Evolutionary conservation across 495 filamentous ascomycete genomes (phyloP).

Genomic region (Cudoniella acicularis): DNA sequence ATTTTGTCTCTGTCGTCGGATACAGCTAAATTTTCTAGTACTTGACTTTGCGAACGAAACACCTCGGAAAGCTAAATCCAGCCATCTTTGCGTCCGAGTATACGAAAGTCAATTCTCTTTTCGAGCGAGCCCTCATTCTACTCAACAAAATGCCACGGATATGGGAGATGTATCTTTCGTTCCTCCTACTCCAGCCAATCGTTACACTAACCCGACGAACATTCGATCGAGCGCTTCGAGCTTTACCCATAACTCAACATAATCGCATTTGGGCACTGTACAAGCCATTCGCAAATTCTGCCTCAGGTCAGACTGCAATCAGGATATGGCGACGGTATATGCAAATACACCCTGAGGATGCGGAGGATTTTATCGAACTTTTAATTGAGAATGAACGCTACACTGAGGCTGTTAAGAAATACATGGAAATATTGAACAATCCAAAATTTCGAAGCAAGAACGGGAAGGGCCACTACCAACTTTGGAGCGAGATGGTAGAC

Average conservation of each 20-base stretch:
- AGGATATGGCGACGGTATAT: slow-evolving; percentile 95
- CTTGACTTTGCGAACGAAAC: slow-evolving; percentile 77
- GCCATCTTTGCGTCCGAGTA: slow-evolving; percentile 78
- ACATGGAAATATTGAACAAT: slow-evolving; percentile 93
- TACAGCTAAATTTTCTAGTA: slow-evolving; percentile 52
- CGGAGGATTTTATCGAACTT: slow-evolving; percentile 90
- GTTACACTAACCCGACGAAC: slow-evolving; percentile 86
- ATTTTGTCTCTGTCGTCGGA: neutral
- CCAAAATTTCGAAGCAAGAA: slow-evolving; percentile 87
- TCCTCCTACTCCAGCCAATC: slow-evolving; percentile 85
- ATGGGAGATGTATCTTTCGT: slow-evolving; percentile 97
- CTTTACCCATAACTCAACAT: slow-evolving; percentile 95
- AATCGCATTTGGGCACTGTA: slow-evolving; percentile 96
- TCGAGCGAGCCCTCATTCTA: slow-evolving; percentile 88
- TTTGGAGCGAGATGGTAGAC: slow-evolving; percentile 99
- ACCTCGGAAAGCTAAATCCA: slow-evolving; percentile 80
- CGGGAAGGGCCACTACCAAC: slow-evolving; percentile 89
- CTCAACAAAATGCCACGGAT: slow-evolving; percentile 99
- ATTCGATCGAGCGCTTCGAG: slow-evolving; percentile 91
- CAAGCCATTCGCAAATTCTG: slow-evolving; percentile 87
- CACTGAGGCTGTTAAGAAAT: slow-evolving; percentile 88
- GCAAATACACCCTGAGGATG: slow-evolving; percentile 95
- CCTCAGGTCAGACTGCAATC: slow-evolving; percentile 84
- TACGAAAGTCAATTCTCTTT: slow-evolving; percentile 90
- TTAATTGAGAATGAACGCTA: slow-evolving; percentile 79